phyloP scores from a whole-genome alignment of 2,329 filamentous ascomycete genomes.

The Alternaria dauci region DNA sequence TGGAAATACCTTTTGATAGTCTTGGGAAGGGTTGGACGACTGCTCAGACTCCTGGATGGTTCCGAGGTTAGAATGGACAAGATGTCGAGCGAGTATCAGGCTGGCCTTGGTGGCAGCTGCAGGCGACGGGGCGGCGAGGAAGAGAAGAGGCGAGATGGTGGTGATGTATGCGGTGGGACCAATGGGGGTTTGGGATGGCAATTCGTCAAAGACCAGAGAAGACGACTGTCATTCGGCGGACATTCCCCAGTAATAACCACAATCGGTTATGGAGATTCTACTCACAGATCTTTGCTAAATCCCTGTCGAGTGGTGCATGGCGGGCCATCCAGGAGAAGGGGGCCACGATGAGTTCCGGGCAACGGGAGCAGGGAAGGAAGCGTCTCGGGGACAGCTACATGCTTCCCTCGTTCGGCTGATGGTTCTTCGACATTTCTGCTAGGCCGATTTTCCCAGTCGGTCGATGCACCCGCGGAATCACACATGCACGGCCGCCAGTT shows the following conservation, averaged over 20 bases:
- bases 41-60: neutral
- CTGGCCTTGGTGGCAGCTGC: constrained; percentile 18
- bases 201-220: constrained; percentile 42
- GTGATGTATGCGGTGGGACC: constrained; percentile 34
- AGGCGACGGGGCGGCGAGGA: constrained; percentile 27
- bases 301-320: constrained; percentile 49
- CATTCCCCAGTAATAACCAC: constrained; percentile 52
- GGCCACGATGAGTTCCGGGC: constrained; percentile 48
- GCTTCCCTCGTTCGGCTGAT: constrained; percentile 54
- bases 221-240: constrained; percentile 45
- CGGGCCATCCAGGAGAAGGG: constrained; percentile 51
- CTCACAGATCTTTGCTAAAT: constrained; percentile 46
- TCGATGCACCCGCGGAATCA: constrained; percentile 47
- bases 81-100: constrained; percentile 17
- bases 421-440: constrained; percentile 47
- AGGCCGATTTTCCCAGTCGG: constrained; percentile 40
- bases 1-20: constrained; percentile 38
- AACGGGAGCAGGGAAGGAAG: constrained; percentile 48
- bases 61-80: neutral
- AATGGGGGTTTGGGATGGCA: constrained; percentile 42
- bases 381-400: constrained; percentile 46
- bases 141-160: constrained; percentile 27
- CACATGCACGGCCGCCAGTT: constrained; percentile 42
- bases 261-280: constrained; percentile 45
- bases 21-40: neutral